Evolutionary conservation across 2,329 filamentous ascomycete species (phyloP).

Genomic region (Arthrobotrys musiformis): DNA sequence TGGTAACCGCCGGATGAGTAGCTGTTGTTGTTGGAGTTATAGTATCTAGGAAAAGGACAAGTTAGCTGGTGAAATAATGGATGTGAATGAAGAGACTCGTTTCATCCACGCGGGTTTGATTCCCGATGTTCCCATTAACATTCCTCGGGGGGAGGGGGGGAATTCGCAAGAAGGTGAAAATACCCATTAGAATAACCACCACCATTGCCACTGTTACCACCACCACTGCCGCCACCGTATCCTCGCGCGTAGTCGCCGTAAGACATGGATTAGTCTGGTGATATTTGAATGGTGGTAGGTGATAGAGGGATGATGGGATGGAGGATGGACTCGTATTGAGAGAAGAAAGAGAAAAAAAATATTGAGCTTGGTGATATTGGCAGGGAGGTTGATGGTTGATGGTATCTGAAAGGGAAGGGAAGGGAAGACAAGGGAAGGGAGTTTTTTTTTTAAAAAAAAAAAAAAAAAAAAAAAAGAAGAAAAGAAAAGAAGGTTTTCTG

Average conservation of each 20-base stretch:
- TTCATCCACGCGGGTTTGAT: not conserved
- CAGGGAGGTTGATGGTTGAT: not conserved
- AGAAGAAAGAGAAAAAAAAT: too few species aligned
- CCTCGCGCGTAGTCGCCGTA: constrained; percentile 51
- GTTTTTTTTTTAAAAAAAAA: constrained; percentile 8
- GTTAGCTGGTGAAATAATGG: constrained; percentile 17
- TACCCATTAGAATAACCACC: constrained; percentile 48
- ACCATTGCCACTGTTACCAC: not conserved
- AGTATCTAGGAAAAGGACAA: constrained; percentile 58
- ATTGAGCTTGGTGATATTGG: not conserved
- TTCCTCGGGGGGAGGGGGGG: not conserved
- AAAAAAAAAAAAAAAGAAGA: not conserved
- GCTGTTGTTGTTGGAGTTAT: constrained; percentile 65
- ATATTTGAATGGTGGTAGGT: not conserved
- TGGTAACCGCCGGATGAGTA: constrained; percentile 62
- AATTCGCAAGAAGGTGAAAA: not conserved
- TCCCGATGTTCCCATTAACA: not conserved
- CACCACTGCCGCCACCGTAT: constrained; percentile 33
- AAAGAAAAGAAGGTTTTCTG: constrained; percentile 3
- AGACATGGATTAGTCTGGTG: constrained; percentile 27
- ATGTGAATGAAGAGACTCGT: not conserved
- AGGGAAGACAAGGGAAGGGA: too few species aligned
- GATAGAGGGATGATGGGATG: not conserved
- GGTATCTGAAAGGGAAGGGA: not conserved
- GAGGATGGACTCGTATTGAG: not conserved